phyloP scores from a whole-genome alignment of 106 monocot species.

The Alisma plantagoaquatica region DNA sequence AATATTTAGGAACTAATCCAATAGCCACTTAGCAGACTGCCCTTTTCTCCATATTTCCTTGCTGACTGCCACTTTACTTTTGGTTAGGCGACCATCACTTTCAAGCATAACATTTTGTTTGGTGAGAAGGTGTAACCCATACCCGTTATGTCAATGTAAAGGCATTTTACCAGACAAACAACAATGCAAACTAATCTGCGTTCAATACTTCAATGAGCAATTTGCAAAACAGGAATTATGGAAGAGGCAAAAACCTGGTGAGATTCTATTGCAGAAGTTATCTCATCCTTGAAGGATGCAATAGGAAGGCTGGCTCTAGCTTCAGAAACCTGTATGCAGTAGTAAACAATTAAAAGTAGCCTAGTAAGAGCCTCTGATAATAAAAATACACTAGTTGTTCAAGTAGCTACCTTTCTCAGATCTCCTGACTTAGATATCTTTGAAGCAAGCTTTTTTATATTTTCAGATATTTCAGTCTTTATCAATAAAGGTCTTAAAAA shows the following conservation, averaged over 20 bases:
- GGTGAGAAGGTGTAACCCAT: not conserved
- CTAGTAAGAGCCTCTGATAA: constrained; percentile 2
- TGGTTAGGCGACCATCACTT: not conserved
- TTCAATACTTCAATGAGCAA: not conserved
- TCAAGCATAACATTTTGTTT: not conserved
- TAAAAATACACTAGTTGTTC: not conserved
- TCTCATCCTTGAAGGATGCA: constrained; percentile 63
- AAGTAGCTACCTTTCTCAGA: constrained; percentile 58
- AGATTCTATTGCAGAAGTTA: constrained; percentile 64
- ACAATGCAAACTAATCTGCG: not conserved
- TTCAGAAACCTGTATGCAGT: constrained; percentile 44
- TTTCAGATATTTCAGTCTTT: constrained; percentile 53
- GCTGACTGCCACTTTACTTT: too few relatives aligned
- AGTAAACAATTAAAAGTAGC: not conserved
- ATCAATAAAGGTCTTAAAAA: constrained; percentile 57
- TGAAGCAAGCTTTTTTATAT: constrained; percentile 34
- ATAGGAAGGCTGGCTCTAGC: constrained; percentile 76
- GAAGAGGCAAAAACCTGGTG: constrained; percentile 57
- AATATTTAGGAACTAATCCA: too few relatives aligned
- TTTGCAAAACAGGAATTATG: not conserved
- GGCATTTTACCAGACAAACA: not conserved
- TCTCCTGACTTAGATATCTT: constrained; percentile 29
- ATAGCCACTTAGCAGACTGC: too few relatives aligned
- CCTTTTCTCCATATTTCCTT: too few relatives aligned
- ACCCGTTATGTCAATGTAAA: not conserved